Conservation (phyloP, 768 basidiomycete species). For the Vararia minispora region DNA sequence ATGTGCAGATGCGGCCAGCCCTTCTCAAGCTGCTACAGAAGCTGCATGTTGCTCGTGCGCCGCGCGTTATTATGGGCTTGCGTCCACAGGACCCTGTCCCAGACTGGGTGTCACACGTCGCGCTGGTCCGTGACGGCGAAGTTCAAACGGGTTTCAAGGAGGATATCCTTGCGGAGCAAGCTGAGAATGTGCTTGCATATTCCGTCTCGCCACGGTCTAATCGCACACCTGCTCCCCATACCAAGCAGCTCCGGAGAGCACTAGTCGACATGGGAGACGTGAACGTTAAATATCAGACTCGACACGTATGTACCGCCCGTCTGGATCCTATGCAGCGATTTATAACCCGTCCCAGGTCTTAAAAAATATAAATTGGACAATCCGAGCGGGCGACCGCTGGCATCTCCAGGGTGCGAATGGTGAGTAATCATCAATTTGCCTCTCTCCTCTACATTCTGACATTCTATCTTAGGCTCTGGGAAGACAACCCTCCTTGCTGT, state of each 20-base stretch:
- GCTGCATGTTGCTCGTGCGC: conserved; percentile 36
- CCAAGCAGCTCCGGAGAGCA: conserved; percentile 20
- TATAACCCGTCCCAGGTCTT: conserved; percentile 44
- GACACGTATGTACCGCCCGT: conserved; percentile 2
- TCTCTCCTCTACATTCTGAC: neutral
- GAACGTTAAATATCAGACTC: conserved; percentile 19
- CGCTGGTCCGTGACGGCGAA: conserved; percentile 33
- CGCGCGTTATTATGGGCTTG: conserved; percentile 56
- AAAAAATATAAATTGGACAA: conserved; percentile 68
- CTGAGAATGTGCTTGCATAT: neutral
- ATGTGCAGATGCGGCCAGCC: conserved; percentile 43
- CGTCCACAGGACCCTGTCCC: conserved; percentile 65
- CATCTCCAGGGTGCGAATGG: conserved; percentile 87
- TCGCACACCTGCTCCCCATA: neutral
- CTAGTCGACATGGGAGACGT: conserved; percentile 58
- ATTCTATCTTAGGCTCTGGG: conserved; percentile 55
- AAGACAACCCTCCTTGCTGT: conserved; percentile 90
- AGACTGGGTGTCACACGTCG: conserved; percentile 62
- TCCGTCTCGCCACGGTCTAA: neutral
- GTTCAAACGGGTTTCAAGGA: conserved; percentile 42
- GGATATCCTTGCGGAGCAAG: conserved; percentile 25
- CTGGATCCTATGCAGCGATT: neutral
- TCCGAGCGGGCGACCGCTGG: conserved; percentile 78
- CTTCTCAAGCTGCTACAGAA: conserved; percentile 44
- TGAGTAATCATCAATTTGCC: conserved; percentile 18